A percentile compares a stretch with the other conserved stretches of the same genome.
Evolutionary conservation across 1,284 basidiomycete genomes (phyloP).

Genomic region (Rhodotorula sp.): DNA sequence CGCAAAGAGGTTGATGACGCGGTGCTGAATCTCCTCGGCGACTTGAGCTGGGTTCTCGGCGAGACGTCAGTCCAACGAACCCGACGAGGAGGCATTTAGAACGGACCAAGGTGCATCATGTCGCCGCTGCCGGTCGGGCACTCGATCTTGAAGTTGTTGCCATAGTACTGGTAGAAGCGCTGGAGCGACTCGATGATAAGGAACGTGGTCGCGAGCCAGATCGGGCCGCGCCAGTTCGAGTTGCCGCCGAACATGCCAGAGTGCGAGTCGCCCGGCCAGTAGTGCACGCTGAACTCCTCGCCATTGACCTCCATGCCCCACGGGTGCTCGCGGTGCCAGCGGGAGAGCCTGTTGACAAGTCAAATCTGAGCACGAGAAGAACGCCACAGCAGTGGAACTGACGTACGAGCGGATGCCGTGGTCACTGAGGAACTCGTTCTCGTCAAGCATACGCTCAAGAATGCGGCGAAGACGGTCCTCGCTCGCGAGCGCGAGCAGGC

Average conservation of each 20-base stretch:
- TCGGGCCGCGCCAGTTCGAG: slow-evolving; percentile 88
- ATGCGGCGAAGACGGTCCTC: slow-evolving; percentile 87
- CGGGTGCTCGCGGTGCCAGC: slow-evolving; percentile 84
- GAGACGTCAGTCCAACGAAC: too few relatives aligned
- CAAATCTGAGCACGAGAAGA: not conserved
- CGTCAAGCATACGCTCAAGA: slow-evolving; percentile 94
- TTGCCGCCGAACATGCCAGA: slow-evolving; percentile 99
- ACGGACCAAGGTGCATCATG: slow-evolving; percentile 65
- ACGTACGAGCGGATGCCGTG: slow-evolving; percentile 91
- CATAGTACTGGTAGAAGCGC: slow-evolving; percentile 96
- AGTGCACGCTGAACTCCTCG: slow-evolving; percentile 84
- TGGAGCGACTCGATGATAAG: slow-evolving; percentile 84
- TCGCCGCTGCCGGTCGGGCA: slow-evolving; percentile 94
- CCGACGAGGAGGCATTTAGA: too few relatives aligned
- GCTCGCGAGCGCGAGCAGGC: slow-evolving; percentile 83
- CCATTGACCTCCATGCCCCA: slow-evolving; percentile 94
- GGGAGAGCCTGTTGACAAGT: slow-evolving; percentile 65
- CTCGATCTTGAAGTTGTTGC: slow-evolving; percentile 79
- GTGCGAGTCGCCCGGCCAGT: slow-evolving; percentile 96
- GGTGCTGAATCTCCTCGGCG: slow-evolving; percentile 95
- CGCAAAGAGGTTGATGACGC: slow-evolving; percentile 94
- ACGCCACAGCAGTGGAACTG: not conserved
- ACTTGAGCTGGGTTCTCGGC: slow-evolving; percentile 61
- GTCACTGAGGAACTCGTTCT: slow-evolving; percentile 91
- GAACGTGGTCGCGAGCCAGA: slow-evolving; percentile 92